Conservation (phyloP, 83 land plant genomes). For the Thuja plicata region DNA sequence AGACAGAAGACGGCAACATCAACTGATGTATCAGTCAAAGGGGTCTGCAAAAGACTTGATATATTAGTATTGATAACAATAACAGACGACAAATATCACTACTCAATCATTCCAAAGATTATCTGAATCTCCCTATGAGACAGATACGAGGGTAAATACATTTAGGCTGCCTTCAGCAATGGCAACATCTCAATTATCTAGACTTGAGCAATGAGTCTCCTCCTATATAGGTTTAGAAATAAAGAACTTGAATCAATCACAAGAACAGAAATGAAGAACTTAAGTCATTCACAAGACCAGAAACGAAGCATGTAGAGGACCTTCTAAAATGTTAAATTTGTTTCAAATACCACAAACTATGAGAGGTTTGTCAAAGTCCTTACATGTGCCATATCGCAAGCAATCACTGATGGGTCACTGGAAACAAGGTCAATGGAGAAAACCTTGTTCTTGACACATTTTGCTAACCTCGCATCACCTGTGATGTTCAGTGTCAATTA, state of each 20-base stretch:
- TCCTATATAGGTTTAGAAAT: not conserved
- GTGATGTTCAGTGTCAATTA: slow-evolving; percentile 11
- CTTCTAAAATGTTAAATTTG: not conserved
- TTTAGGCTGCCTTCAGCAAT: not conserved
- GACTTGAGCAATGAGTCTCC: not conserved
- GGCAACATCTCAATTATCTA: not conserved
- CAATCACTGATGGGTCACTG: slow-evolving; percentile 81
- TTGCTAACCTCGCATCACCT: slow-evolving; percentile 90
- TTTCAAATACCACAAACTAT: not conserved
- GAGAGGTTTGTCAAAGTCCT: slow-evolving; percentile 18
- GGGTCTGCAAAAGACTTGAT: slow-evolving; percentile 59
- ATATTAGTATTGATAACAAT: slow-evolving; percentile 7
- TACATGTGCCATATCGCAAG: slow-evolving; percentile 98
- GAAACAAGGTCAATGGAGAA: slow-evolving; percentile 92
- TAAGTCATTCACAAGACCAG: not conserved
- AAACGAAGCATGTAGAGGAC: not conserved
- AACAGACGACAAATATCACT: not conserved
- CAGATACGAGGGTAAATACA: not conserved
- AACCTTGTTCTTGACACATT: slow-evolving; percentile 87
- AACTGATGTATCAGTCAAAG: slow-evolving; percentile 66
- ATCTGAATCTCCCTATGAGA: not conserved
- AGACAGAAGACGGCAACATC: slow-evolving; percentile 99
- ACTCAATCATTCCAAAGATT: not conserved
- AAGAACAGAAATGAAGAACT: not conserved
- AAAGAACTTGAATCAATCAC: not conserved